Evolutionary conservation across 805 yeast genomes (phyloP), one percentile per base, ranked within the genome.

Genomic region (Ogataea neopini): DNA sequence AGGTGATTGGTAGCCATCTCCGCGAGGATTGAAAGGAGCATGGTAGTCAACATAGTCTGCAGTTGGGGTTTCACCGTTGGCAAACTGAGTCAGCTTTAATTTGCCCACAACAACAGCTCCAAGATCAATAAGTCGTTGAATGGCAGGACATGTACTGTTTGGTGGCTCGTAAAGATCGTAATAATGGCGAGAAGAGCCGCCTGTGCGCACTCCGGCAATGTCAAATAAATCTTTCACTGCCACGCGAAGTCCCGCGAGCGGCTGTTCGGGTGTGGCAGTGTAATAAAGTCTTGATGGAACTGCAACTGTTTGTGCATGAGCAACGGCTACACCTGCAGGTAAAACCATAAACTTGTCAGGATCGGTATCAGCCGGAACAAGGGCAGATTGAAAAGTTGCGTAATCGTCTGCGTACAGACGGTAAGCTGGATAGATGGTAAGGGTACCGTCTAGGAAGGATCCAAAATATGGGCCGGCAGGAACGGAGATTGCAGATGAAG

Each of bases 21-120:
- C 51, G 19, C 51, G 30, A 13, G 51, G 51, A 37, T 48, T 48
- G 46, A 44, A 48, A 2, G 51, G 51, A 5, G 51, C 51, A 30
- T 48, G 51, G 43, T 48, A 48, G 28, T 48, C 51, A 20, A 48
- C 51, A 29, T 48, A 48, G 20, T 48, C 51, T 2, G 51, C 51
- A 14, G 51, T 48, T 2, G 51, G 45, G 13, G 48, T 44, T 20
- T 48, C 51, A 1, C 51, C 48, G 35, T 48, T 48, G 22, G 51
- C 51, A 32, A 48, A 48, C 26, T 48, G 51, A 15, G 51, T 48
- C 13, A 44, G 36, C 37, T 48, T 48, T 20, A 48, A 23, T 18
- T 48, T 48, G 11, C 51, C 51, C 29, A 48, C 51, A 10, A 48
- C 34, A 4, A 48, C 48, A 8, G 51, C 51, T 8, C 51, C 51